Evolutionary conservation across 192 early-diverging fungal genomes (phyloP).

Genomic region (Coemansia sp.): DNA sequence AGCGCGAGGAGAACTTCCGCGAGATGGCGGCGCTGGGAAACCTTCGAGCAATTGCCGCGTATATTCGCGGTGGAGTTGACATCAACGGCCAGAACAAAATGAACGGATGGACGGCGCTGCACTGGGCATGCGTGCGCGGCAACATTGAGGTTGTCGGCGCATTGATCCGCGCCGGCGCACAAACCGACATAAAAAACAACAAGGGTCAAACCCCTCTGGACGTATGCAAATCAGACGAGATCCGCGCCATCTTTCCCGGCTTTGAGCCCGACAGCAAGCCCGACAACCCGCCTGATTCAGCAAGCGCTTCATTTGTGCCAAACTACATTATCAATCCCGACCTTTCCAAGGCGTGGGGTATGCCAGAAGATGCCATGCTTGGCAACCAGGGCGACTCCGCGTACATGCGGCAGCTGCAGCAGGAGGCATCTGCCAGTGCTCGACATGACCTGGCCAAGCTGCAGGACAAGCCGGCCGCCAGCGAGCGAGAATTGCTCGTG

Average conservation of each 20-base stretch:
- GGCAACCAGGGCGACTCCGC: slow-evolving; percentile 30
- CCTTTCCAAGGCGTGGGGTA: slow-evolving; percentile 64
- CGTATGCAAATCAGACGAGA: slow-evolving; percentile 56
- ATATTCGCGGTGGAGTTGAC: slow-evolving; percentile 62
- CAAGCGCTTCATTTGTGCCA: slow-evolving; percentile 47
- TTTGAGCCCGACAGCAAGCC: not conserved
- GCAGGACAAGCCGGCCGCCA: not conserved
- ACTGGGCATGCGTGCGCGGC: slow-evolving; percentile 73
- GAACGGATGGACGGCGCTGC: slow-evolving; percentile 69
- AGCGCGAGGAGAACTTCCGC: slow-evolving; percentile 46
- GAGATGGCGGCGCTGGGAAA: slow-evolving; percentile 71
- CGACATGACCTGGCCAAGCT: not conserved
- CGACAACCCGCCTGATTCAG: not conserved
- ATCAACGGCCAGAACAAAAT: slow-evolving; percentile 69
- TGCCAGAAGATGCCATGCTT: slow-evolving; percentile 55
- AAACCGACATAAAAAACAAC: slow-evolving; percentile 52
- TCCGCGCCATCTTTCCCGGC: slow-evolving; percentile 44
- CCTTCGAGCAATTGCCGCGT: slow-evolving; percentile 62
- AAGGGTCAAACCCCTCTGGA: slow-evolving; percentile 64
- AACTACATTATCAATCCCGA: slow-evolving; percentile 66
- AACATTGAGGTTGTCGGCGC: slow-evolving; percentile 58
- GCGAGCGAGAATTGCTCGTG: slow-evolving; percentile 58
- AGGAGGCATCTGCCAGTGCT: slow-evolving; percentile 27
- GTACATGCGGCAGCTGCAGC: slow-evolving; percentile 28
- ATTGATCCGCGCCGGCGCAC: slow-evolving; percentile 68